Conservation (phyloP, 208 protist genomes). For the Trypanosoma congolense region DNA sequence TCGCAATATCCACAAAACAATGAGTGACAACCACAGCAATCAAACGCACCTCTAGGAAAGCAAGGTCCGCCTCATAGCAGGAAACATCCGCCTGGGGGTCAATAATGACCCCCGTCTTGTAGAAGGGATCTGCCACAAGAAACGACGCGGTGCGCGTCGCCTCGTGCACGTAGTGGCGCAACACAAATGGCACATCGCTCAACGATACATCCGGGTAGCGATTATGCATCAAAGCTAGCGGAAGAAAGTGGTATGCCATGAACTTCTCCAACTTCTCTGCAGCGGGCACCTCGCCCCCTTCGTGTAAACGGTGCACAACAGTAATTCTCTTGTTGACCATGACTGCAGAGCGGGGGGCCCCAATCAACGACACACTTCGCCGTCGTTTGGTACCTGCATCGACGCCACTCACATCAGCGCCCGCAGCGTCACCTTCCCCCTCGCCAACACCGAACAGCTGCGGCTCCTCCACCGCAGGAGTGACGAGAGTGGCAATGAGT, state of each 20-base stretch:
- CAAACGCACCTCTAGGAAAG: slow-evolving; percentile 27
- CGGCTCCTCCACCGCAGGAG: slow-evolving; percentile 26
- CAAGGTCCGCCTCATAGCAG: slow-evolving; percentile 39
- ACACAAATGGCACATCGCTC: slow-evolving; percentile 19
- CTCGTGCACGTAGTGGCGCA: slow-evolving; percentile 81
- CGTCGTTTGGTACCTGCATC: not conserved
- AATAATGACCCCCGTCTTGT: slow-evolving; percentile 31
- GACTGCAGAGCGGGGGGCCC: slow-evolving; percentile 13
- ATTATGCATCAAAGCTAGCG: slow-evolving; percentile 61
- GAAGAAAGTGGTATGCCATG: slow-evolving; percentile 63
- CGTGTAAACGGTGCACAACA: slow-evolving; percentile 20
- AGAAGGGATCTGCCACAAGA: slow-evolving; percentile 36
- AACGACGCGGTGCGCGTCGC: slow-evolving; percentile 62
- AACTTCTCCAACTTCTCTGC: slow-evolving; percentile 39
- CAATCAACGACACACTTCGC: slow-evolving; percentile 7
- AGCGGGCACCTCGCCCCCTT: not conserved
- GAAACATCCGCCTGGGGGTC: slow-evolving; percentile 43
- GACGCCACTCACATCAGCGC: not conserved
- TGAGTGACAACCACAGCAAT: slow-evolving; percentile 54
- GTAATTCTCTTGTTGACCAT: slow-evolving; percentile 9
- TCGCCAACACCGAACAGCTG: slow-evolving; percentile 33
- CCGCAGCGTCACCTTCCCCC: not conserved
- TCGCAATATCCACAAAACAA: slow-evolving; percentile 58
- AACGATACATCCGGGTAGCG: not conserved
- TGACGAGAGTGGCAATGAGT: slow-evolving; percentile 43